Evolutionary conservation across 257 asterid genomes (phyloP), one percentile per base, ranked within the genome.

Genomic region (Schizonepeta tenuifolia): DNA sequence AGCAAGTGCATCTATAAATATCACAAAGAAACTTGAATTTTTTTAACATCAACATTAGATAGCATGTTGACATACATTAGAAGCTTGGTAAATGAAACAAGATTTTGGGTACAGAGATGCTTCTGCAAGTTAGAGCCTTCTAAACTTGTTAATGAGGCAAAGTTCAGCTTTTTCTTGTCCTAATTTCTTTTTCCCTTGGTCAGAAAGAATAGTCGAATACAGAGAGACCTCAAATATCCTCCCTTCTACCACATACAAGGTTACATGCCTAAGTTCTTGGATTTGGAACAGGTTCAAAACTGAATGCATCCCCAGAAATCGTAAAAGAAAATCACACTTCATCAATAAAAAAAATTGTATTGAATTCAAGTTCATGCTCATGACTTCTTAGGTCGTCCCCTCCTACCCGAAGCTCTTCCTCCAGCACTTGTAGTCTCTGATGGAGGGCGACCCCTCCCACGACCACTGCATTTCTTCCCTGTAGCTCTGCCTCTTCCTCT

Each of bases 301-400:
- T 67, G 72, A 75, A 70, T 50, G 75, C 83, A 72, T 75, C 81
- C 54, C 71, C 36, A 56, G 60, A 74, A 72, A 78, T 58, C 44
- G 59, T 70, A 36, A 46, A 54, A 55, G 46, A 24, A 46, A 40
- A 47, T 67, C 74, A 85, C 79, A 72, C 65, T 49, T 64, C 69
- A 18, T 46, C 33, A 57, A 71, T 53, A 46, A 3, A 31, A 44
- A 58, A 11, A 12, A 7, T 26, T 28, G 7, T 24, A 2, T 24
- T 12, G 18, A 69, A 67, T 7, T 44, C 74, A 44, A 64, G 79
- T 58, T 63, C 17, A 6, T 1, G 40, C 44, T 87, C 76, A 84
- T 31, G 86, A 43, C 71, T 87, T 89, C 79, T 75, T 79, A 4
- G 97, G 96, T 62, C 96, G 77, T 72, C 98, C 98, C 64, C 96